phyloP scores from a whole-genome alignment of 345 rosid genomes.

The Gossypioides kirkii region DNA sequence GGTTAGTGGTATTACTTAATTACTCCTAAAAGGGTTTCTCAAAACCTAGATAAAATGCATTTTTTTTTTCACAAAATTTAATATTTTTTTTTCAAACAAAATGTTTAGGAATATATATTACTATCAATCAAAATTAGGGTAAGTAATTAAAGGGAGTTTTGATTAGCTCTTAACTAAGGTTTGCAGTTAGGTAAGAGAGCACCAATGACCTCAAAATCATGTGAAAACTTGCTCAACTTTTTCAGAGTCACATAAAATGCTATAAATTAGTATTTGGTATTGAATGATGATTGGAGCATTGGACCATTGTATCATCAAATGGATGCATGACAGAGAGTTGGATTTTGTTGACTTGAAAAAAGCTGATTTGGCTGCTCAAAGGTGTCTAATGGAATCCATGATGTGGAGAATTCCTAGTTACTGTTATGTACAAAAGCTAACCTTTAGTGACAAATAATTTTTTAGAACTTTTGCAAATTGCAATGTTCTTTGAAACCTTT shows the following conservation, averaged over 20 bases:
- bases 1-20: not conserved
- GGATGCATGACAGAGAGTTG: not conserved
- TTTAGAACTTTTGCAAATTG: not conserved
- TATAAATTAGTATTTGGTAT: not conserved
- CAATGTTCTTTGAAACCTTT: not conserved
- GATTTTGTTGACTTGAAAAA: not conserved
- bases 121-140: not conserved
- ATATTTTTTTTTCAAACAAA: not conserved
- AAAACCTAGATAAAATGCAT: not conserved
- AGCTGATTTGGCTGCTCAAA: constrained; percentile 1
- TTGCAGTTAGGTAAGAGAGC: not conserved
- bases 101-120: not conserved
- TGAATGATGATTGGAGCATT: not conserved
- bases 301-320: not conserved
- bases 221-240: not conserved
- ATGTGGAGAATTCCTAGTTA: not conserved
- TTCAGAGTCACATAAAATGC: not conserved
- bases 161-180: not conserved
- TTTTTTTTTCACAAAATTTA: no score
- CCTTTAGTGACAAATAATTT: not conserved
- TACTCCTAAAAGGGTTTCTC: not conserved
- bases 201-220: not conserved
- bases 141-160: no score
- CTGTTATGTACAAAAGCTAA: no score
- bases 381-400: not conserved